Evolutionary conservation across 2,329 filamentous ascomycete genomes (phyloP).

Genomic region (Fusarium sp.): DNA sequence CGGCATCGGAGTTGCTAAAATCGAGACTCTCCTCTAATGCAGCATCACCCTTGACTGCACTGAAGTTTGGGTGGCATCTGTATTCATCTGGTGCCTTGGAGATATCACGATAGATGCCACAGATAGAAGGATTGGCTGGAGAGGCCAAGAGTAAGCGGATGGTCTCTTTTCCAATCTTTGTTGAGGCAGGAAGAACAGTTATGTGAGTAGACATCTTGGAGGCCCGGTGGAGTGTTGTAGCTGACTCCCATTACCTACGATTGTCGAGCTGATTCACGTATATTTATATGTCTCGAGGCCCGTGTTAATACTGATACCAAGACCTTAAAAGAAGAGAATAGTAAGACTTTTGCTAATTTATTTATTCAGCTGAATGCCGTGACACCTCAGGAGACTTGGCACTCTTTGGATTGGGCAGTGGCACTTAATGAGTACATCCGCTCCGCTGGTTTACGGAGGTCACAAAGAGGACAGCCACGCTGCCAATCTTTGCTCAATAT

Average conservation of each 20-base stretch:
- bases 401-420: neutral
- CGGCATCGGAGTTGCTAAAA: conserved; percentile 42
- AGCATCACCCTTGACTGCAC: conserved; percentile 43
- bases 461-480: neutral
- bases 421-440: neutral
- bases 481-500: neutral
- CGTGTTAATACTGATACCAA: neutral
- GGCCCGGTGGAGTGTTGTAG: neutral
- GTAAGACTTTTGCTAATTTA: neutral
- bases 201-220: conserved; percentile 41
- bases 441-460: neutral
- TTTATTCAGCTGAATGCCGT: neutral
- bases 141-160: conserved; percentile 41
- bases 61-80: conserved; percentile 37
- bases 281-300: neutral
- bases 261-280: neutral
- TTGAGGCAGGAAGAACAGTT: conserved; percentile 47
- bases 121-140: conserved; percentile 27
- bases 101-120: conserved; percentile 44
- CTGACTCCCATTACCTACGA: neutral
- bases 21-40: conserved; percentile 35
- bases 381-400: neutral
- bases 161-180: conserved; percentile 40
- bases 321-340: accelerated
- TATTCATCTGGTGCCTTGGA: conserved; percentile 45